Base-by-base conservation (phyloP, 2,329 filamentous ascomycete genomes). In the Paraphoma sp. region DNA sequence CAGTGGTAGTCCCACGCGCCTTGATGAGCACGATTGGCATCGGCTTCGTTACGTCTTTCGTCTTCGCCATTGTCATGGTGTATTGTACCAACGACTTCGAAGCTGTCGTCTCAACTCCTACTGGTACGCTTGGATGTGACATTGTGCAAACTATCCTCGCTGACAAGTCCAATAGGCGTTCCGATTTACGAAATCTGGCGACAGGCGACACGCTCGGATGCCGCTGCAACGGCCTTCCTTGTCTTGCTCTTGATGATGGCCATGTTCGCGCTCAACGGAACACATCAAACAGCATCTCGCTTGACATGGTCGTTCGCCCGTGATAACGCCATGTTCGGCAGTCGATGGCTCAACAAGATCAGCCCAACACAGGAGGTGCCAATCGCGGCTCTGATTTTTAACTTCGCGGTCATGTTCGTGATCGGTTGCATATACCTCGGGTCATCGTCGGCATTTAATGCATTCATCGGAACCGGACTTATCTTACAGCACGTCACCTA, bases 21-120 rank as follows among this genome's bases (percentile, higher is more conserved):
- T 72, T 79, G 64, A 66, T 79, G 43, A 65, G 63, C 12, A 75
- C 72, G 0, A 58, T 76, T 12, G 23, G 69, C 17, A 60, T 77
- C 18, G 73, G 72, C 17, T 64, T 77, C 17, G 54, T 71, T 30
- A 73, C 60, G 1, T 60, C 62, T 2, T 60, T 62, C 31, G 45
- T 54, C 48, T 63, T 65, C 16, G 49, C 59, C 6, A 48, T 60
- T 12, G 48, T 54, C 16, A 60, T 59, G 57, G 45, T 64, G 48
- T 64, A 64, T 48, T 64, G 60, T 16, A 60, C 56, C 6, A 55
- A 31, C 10, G 57, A 63, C 40, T 17, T 65, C 3, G 45, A 57
- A 11, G 55, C 55, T 38, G 57, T 60, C 4, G 53, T 60, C 2
- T 53, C 56, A n/a, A 62, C 57, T 9, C 30, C 54, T 11, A 62